phyloP scores from a whole-genome alignment of 805 yeast genomes.

The Ogataea wickerhamii region DNA sequence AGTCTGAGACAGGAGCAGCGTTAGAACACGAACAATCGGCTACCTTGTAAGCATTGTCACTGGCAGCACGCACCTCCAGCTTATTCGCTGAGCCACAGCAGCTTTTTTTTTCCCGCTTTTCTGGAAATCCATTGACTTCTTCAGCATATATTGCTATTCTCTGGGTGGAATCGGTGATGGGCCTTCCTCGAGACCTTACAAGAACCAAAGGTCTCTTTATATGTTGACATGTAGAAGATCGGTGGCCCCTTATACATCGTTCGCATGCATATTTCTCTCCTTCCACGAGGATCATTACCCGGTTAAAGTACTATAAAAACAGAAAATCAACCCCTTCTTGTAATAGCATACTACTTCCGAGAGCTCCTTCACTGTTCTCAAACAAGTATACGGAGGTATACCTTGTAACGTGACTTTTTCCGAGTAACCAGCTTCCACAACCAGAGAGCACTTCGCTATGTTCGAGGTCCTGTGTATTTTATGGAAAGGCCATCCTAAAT shows the following conservation, averaged over 20 bases:
- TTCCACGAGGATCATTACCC: conserved; percentile 68
- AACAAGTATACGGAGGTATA: too few species aligned
- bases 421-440: too few species aligned
- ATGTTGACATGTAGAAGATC: conserved; percentile 85
- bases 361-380: too few species aligned
- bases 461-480: too few species aligned
- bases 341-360: too few species aligned
- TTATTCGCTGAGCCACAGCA: conserved; percentile 3
- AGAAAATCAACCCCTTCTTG: neutral
- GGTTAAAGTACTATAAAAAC: neutral
- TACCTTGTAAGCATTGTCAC: neutral
- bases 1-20: conserved; percentile 1
- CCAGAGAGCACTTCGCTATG: too few species aligned
- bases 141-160: conserved; percentile 60
- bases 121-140: conserved; percentile 11
- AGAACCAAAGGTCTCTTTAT: conserved; percentile 74
- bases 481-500: too few species aligned
- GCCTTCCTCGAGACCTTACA: conserved; percentile 89
- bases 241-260: conserved; percentile 88
- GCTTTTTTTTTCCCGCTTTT: conserved; percentile 1
- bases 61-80: neutral
- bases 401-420: too few species aligned
- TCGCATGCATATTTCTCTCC: conserved; percentile 80
- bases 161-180: conserved; percentile 55
- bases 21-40: conserved; percentile 3